Percentiles rank a stretch among this genome's conserved stretches.
These are phyloP conservation scores for Pestalotiopsis sp. DNA, from an alignment of 2,329 filamentous ascomycete genomes.

Conservation along the genomic window DNA sequence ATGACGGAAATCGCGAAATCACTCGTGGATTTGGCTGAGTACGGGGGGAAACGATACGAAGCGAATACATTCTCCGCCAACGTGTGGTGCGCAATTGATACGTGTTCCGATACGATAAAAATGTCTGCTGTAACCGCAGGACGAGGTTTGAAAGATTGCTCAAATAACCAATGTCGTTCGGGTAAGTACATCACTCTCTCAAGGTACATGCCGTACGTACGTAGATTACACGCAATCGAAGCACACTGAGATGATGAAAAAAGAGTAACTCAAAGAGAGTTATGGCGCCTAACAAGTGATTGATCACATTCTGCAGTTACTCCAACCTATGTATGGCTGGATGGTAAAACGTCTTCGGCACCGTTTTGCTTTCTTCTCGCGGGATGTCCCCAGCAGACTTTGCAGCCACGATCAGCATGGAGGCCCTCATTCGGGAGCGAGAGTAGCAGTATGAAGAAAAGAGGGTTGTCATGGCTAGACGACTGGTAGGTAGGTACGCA, in stretches of 20 bases:
- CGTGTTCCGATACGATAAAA: neutral
- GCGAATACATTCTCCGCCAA: neutral
- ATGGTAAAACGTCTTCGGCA: neutral
- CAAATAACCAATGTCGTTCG: neutral
- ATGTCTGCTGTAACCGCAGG: neutral
- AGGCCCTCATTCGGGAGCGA: neutral
- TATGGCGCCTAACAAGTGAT: neutral
- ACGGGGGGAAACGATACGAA: neutral
- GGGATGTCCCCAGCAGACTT: neutral
- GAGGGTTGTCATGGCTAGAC: neutral
- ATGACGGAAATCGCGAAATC: neutral
- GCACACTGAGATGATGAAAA: neutral
- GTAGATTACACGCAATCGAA: neutral
- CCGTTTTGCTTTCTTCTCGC: neutral
- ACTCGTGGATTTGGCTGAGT: too few species aligned
- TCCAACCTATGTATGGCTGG: neutral
- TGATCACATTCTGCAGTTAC: slow-evolving; percentile 1
- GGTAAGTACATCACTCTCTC: neutral
- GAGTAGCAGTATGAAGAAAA: neutral
- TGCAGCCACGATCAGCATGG: neutral
- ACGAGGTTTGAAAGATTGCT: neutral
- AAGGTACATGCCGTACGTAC: neutral
- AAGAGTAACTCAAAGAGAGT: neutral
- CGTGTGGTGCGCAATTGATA: neutral
- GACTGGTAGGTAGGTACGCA: neutral